Conservation (phyloP, 352 stramenopile genomes). For the Phytophthora fragariae region DNA sequence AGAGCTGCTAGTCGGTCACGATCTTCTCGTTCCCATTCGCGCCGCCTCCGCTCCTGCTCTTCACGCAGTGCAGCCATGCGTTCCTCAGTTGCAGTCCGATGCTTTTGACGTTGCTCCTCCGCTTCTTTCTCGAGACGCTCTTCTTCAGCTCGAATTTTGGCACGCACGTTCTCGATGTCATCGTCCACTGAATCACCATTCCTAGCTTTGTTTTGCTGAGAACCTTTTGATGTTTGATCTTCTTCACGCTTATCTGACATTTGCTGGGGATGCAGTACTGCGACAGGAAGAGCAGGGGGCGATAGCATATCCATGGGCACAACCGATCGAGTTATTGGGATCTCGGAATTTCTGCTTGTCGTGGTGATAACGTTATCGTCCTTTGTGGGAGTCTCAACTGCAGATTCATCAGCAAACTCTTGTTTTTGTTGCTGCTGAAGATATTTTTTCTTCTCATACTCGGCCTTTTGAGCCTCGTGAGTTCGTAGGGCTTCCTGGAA, state of each 20-base stretch:
- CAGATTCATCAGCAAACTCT: neutral
- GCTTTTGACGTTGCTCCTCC: slow-evolving; percentile 50
- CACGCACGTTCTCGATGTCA: slow-evolving; percentile 51
- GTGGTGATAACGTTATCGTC: neutral
- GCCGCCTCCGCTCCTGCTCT: slow-evolving; percentile 73
- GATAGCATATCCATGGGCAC: slow-evolving; percentile 20
- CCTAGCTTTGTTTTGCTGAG: neutral
- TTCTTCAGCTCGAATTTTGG: slow-evolving; percentile 54
- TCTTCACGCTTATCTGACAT: slow-evolving; percentile 2
- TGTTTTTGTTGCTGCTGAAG: slow-evolving; percentile 32
- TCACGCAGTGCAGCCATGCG: slow-evolving; percentile 61
- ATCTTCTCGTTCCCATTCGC: slow-evolving; percentile 78
- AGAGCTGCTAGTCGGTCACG: slow-evolving; percentile 50
- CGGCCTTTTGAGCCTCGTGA: slow-evolving; percentile 49
- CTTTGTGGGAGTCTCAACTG: neutral
- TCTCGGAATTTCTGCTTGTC: neutral
- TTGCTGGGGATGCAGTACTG: slow-evolving; percentile 15
- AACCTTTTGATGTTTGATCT: neutral
- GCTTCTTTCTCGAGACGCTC: slow-evolving; percentile 50
- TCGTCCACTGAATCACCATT: neutral
- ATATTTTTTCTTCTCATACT: slow-evolving; percentile 47
- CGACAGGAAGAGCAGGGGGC: slow-evolving; percentile 24
- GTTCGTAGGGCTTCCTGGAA: slow-evolving; percentile 52
- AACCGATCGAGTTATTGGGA: slow-evolving; percentile 24
- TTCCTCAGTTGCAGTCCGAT: slow-evolving; percentile 59